A percentile compares a stretch with the other conserved stretches of the same genome.
Conservation (phyloP, 345 rosid species). For the Pistacia atlantica region DNA sequence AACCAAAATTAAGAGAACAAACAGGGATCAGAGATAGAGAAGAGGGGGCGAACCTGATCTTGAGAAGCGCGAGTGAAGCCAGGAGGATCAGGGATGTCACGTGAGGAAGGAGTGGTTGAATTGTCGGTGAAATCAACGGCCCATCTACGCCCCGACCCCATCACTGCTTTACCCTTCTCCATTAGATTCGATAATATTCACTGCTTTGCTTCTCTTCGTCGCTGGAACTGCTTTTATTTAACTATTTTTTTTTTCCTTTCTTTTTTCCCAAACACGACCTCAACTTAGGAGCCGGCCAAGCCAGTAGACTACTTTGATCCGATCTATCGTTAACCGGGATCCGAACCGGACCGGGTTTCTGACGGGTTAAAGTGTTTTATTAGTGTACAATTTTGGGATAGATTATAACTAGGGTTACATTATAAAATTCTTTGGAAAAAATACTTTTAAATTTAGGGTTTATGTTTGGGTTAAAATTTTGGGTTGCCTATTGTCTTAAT, state of each 20-base stretch:
- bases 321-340: no score
- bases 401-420: no score
- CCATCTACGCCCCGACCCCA: constrained; percentile 98
- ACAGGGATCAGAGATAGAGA: neutral
- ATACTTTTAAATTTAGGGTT: no score
- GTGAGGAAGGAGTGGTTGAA: constrained; percentile 75
- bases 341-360: no score
- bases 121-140: constrained; percentile 93
- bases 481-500: no score
- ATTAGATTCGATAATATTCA: constrained; percentile 26
- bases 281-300: neutral
- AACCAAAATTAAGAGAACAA: neutral
- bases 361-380: no score
- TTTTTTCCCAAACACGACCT: neutral
- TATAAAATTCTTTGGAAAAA: no score
- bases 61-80: constrained; percentile 87
- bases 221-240: no score
- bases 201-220: neutral
- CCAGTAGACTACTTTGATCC: no score
- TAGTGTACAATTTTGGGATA: no score
- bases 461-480: no score
- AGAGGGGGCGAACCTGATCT: constrained; percentile 58
- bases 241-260: no score
- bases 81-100: constrained; percentile 91
- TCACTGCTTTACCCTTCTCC: constrained; percentile 98